Evolutionary conservation across 257 asterid species (phyloP), one percentile per base, ranked within the genome.

Genomic region (Plectranthus barbatus): DNA sequence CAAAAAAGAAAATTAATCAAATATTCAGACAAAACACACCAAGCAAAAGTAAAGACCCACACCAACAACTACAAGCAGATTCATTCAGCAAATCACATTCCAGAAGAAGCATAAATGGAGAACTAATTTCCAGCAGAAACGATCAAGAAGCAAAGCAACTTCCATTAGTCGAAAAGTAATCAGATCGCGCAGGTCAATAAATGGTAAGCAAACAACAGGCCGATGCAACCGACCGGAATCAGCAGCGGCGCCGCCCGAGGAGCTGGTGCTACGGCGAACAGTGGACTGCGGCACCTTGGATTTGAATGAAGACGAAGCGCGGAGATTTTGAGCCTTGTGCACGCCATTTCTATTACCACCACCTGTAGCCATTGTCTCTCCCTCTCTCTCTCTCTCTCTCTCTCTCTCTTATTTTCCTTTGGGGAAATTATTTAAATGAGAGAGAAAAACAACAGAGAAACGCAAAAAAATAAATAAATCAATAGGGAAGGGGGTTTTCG

Each of bases 281-380:
- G 73, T 80, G 10, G 95, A 36, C 66, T 87, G 73, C 29, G 88
- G 80, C 62, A 69, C 67, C 83, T 88, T 91, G 40, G 95, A 80
- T 84, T 91, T 91, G 72, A 91, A 84, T 11, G 98, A 88, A 56
- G 97, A 76, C 2, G 98, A 88, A 46, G 79, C 60, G 26, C 97
- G 91, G 26, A 84, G 80, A 71, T 76, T 82, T 33, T 86, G 71
- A 18, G 81, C 76, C 72, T 79, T 91, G 66, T 77, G 86, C 46
- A 70, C 75, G 74, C 96, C 93, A 67, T 90, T 90, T 58, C 90
- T 66, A 75, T 74, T 70, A 61, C 71, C 80, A 53, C 83, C 82
- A 57, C 85, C 83, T 11, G 93, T 74, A 61, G 98, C 88, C 95
- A 86, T 86, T 64, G 40, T 24, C 59, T 33, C 49, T 18, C 39